These are phyloP conservation scores for Lactuca saligna DNA, from an alignment of 129 eudicot species.

Conservation along the genomic window DNA sequence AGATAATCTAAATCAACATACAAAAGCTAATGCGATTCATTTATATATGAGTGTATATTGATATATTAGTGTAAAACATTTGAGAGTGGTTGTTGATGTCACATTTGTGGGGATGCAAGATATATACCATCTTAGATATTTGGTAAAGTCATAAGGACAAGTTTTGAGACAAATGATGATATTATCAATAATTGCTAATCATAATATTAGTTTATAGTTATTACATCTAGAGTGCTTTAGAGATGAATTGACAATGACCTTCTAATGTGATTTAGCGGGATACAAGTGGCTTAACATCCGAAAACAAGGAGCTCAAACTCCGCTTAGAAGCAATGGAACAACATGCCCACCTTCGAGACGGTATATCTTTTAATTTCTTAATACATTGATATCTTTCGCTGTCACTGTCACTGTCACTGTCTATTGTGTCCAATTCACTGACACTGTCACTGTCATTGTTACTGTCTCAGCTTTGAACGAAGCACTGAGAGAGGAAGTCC, in stretches of 20 bases:
- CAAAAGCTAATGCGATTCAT: too few species aligned
- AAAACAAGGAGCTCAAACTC: slow-evolving; percentile 87
- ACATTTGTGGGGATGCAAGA: too few species aligned
- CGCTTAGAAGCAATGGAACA: slow-evolving; percentile 91
- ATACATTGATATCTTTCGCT: background rate
- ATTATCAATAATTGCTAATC: too few species aligned
- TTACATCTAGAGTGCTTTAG: background rate
- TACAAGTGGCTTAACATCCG: slow-evolving; percentile 65
- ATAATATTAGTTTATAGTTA: background rate
- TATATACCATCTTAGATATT: too few species aligned
- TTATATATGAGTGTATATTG: too few species aligned
- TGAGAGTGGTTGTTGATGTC: too few species aligned
- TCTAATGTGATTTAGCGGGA: slow-evolving; percentile 61
- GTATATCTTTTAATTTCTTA: slow-evolving; percentile 37
- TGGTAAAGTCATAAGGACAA: too few species aligned
- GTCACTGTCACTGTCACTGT: background rate
- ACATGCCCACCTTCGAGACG: slow-evolving; percentile 87
- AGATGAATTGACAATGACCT: background rate
- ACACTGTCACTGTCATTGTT: background rate
- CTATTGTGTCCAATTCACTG: background rate
- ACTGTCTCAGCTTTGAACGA: slow-evolving; percentile 68
- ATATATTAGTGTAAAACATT: background rate
- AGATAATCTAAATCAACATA: background rate
- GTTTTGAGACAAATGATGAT: too few species aligned
- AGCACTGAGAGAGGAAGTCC: slow-evolving; percentile 77